phyloP scores from a whole-genome alignment of 306 rosid genomes.

The Sesbania bispinosa region DNA sequence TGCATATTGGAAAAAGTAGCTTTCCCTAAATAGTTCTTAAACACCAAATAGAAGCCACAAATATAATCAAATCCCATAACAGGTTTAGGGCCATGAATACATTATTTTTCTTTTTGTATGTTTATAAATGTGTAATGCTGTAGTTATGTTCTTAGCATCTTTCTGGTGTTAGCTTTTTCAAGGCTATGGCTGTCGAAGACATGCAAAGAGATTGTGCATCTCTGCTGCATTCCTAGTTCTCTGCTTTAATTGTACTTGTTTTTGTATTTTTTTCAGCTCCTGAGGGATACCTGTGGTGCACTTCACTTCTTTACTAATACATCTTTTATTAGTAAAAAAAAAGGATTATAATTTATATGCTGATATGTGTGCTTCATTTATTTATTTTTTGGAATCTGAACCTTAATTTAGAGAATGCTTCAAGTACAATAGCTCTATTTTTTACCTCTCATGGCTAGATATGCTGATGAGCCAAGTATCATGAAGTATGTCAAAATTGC shows the following conservation, averaged over 20 bases:
- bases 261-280: not conserved
- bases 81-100: not conserved
- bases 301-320: not conserved
- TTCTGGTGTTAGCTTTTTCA: not conserved
- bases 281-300: not conserved
- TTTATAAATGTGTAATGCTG: not conserved
- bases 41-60: not conserved
- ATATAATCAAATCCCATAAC: not conserved
- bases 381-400: not conserved
- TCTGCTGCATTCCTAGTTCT: not conserved
- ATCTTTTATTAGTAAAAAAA: not conserved
- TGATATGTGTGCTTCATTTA: not conserved
- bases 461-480: constrained; percentile 72
- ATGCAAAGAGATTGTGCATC: not conserved
- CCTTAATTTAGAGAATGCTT: not conserved
- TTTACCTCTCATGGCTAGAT: constrained; percentile 38
- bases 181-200: not conserved
- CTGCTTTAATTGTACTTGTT: not conserved
- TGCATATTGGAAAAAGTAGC: not conserved
- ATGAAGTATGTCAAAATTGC: constrained; percentile 88
- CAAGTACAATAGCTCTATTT: not conserved
- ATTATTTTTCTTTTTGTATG: not conserved
- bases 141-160: not conserved
- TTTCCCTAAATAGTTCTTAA: not conserved
- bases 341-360: not conserved